Percentiles rank a stretch among this genome's conserved stretches.
Conservation (phyloP, 176 grass and related monocot genomes). For the Oryza nivara region DNA sequence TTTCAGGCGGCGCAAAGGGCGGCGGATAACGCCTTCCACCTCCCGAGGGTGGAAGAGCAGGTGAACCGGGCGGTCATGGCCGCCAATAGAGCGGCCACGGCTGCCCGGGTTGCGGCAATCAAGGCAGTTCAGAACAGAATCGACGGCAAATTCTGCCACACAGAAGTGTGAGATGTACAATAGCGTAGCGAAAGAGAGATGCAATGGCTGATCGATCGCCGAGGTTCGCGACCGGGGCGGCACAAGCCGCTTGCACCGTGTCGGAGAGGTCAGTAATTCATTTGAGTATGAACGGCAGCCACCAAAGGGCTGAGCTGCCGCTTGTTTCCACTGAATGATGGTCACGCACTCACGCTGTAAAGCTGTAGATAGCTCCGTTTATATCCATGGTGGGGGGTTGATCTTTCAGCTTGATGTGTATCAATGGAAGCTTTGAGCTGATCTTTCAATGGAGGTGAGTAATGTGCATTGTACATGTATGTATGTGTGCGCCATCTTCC, state of each 20-base stretch:
- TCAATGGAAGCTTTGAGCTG: background rate
- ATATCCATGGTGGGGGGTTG: background rate
- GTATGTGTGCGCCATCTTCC: conserved; percentile 11
- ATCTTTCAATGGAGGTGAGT: conserved; percentile 5
- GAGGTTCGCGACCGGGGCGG: conserved; percentile 56
- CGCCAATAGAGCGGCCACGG: conserved; percentile 68
- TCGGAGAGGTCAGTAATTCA: conserved; percentile 46
- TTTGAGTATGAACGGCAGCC: conserved; percentile 18
- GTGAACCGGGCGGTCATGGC: conserved; percentile 62
- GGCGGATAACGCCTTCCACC: conserved; percentile 44
- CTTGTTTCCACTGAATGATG: conserved; percentile 3
- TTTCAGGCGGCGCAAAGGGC: conserved; percentile 63
- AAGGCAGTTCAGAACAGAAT: conserved; percentile 82
- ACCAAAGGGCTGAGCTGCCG: conserved; percentile 42
- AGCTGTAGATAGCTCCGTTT: conserved; percentile 42
- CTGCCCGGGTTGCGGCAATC: conserved; percentile 73
- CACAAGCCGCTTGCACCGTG: conserved; percentile 52
- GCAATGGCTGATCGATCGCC: conserved; percentile 46
- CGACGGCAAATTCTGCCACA: conserved; percentile 66
- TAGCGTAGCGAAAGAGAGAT: conserved; percentile 29
- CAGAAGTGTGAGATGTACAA: conserved; percentile 52
- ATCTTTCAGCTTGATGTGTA: conserved; percentile 6
- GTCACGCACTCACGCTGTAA: conserved; percentile 26
- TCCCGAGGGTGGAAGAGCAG: conserved; percentile 61
- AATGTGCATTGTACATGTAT: conserved; percentile 28